Base-by-base conservation (phyloP, 306 rosid species). In the Rosa multiflora region DNA sequence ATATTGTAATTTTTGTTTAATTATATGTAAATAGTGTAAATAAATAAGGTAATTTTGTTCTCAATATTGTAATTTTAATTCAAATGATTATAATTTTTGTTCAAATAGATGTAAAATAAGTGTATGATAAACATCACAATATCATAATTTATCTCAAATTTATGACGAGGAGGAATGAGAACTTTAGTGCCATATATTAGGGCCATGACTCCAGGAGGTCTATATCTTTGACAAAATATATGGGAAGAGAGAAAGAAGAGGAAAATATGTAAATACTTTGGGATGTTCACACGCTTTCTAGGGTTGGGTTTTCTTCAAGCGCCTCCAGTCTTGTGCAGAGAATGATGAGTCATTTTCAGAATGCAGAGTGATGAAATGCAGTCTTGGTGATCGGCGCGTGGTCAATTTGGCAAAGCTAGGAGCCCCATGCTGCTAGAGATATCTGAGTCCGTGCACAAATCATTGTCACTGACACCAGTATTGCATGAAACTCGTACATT, bases 381-480 rank as follows among this genome's bases (percentile, higher is more conserved):
- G 32, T 21, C 12, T 21, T 59, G 35, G 66, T n/a, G 5, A 21
- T 4, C 11, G 66, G 67, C 67, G 43, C 56, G 63, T 72, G 63
- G 62, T 32, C 56, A 72, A 35, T 29, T 69, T 51, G 64, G 32
- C 63, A 10, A 51, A 18, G 52, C 20, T 35, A 32, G 40, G 39
- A 62, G 42, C 42, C 3, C 42, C 42, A 63, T 63, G 42, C 68
- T 5, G 46, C 46, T 32, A 3, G 3, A 44, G 46, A 2, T 17
- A 10, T 52, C 62, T 2, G 75, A 49, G 29, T 72, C 63, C 29
- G 46, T 72, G 43, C 56, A 35, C 76, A 72, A 70, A 72, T 72
- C 17, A 23, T 70, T 51, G 68, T 62, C 68, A 62, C 68, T 62
- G 48, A 37, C 76, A 73, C 46, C 1, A 73, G 35, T 18, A 52